Evolutionary conservation across 2,329 filamentous ascomycete species (phyloP).

Genomic region (Diaporthe sp.): DNA sequence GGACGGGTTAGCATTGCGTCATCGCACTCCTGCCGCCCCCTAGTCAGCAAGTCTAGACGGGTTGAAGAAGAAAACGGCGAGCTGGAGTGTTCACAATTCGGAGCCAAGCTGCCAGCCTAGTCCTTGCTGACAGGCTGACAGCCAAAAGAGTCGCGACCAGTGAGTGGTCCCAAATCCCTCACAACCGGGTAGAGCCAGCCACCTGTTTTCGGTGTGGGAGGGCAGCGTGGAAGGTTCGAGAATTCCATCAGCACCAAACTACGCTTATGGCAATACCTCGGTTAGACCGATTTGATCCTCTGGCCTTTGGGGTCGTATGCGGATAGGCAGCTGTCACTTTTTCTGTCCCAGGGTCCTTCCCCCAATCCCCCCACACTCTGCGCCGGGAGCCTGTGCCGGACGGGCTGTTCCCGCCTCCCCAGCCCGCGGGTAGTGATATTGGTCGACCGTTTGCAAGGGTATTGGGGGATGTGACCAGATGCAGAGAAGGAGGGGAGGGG

Average conservation of each 20-base stretch:
- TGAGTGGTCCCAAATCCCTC: slow-evolving; percentile 3
- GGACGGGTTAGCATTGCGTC: background rate
- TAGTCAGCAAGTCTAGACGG: background rate
- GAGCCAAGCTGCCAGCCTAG: background rate
- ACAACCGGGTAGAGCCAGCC: slow-evolving; percentile 12
- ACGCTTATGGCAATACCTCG: slow-evolving; percentile 40
- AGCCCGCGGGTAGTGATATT: slow-evolving; percentile 25
- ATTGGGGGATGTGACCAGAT: slow-evolving; percentile 1
- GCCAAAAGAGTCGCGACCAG: background rate
- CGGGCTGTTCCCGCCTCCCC: slow-evolving; percentile 23
- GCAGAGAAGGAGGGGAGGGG: background rate
- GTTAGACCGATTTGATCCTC: slow-evolving; percentile 38
- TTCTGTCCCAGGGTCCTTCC: slow-evolving; percentile 10
- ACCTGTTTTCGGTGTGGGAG: slow-evolving; percentile 39
- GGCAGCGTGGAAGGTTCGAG: slow-evolving; percentile 60
- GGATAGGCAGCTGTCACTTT: slow-evolving; percentile 5
- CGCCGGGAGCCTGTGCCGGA: slow-evolving; percentile 15
- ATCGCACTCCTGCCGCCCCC: background rate
- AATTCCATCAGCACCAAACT: slow-evolving; percentile 46
- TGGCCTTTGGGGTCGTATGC: slow-evolving; percentile 1
- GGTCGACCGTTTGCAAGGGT: slow-evolving; percentile 16
- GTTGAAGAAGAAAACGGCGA: background rate
- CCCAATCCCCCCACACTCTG: background rate
- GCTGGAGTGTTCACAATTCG: background rate
- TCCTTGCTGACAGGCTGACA: background rate